A percentile compares a stretch with the other conserved stretches of the same genome.
Evolutionary conservation across 768 basidiomycete genomes (phyloP).

Genomic region (Favolaschia claudopus): DNA sequence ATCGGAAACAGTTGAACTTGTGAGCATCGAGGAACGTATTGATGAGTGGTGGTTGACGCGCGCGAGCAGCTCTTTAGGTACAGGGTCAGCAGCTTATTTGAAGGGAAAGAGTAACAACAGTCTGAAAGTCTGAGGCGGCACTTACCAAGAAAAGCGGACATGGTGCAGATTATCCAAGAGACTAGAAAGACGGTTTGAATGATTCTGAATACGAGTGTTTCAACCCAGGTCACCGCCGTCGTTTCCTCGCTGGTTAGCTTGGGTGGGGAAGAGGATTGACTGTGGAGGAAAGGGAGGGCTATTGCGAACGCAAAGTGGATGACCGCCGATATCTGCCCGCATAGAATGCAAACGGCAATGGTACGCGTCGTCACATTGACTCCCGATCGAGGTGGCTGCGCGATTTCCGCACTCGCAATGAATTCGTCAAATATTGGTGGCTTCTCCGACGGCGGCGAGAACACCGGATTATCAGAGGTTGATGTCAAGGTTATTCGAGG

Average conservation of each 20-base stretch:
- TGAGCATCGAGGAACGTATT: constrained; percentile 4
- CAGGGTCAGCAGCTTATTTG: background rate
- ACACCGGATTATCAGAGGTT: constrained; percentile 17
- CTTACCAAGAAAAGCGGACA: constrained; percentile 29
- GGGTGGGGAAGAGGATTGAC: constrained; percentile 10
- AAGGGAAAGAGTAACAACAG: constrained; percentile 5
- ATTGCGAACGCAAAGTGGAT: constrained; percentile 27
- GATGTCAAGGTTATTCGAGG: constrained; percentile 19
- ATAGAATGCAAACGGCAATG: constrained; percentile 19
- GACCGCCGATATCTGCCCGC: constrained; percentile 27
- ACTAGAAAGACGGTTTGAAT: constrained; percentile 28
- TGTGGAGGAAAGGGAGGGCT: constrained; percentile 16
- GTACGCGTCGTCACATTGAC: background rate
- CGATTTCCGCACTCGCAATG: constrained; percentile 10
- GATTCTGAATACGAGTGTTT: constrained; percentile 23
- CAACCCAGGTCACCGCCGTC: constrained; percentile 4
- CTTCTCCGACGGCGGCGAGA: constrained; percentile 14
- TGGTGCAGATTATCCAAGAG: constrained; percentile 28
- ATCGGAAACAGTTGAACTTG: constrained; percentile 17
- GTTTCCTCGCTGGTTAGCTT: constrained; percentile 17
- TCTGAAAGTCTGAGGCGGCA: too few relatives aligned
- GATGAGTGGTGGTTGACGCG: background rate
- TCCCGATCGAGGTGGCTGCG: background rate
- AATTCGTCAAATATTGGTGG: constrained; percentile 15
- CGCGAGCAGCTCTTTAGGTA: constrained; percentile 18